Conservation (phyloP, 176 grass and related monocot genomes). For the Puya raimondii region DNA sequence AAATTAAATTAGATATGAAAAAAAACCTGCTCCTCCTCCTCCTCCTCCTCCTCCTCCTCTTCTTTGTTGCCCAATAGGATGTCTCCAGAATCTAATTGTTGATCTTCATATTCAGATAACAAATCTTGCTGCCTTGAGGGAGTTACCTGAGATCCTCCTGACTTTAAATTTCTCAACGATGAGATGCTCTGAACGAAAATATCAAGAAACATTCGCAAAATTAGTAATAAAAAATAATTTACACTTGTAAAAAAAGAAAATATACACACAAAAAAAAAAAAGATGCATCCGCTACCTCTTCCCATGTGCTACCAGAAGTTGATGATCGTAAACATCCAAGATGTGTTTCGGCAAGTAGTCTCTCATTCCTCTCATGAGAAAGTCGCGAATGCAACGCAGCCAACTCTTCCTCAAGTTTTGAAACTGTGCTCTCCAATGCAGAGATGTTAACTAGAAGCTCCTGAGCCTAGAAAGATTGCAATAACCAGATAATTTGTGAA, state of each 20-base stretch:
- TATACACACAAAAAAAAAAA: background rate
- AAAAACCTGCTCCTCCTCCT: conserved; percentile 54
- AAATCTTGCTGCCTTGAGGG: conserved; percentile 42
- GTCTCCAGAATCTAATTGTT: conserved; percentile 32
- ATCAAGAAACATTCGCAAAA: conserved; percentile 23
- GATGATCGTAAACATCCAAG: conserved; percentile 38
- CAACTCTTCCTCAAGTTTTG: conserved; percentile 78
- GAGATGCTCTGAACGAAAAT: conserved; percentile 71
- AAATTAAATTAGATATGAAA: conserved; percentile 18
- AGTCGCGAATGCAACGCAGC: conserved; percentile 69
- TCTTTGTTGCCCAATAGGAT: conserved; percentile 48
- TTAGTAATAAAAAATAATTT: conserved; percentile 16
- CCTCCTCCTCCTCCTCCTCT: conserved; percentile 53
- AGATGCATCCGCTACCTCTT: conserved; percentile 46
- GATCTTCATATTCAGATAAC: conserved; percentile 30
- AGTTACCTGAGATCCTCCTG: conserved; percentile 54
- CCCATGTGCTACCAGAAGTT: conserved; percentile 66
- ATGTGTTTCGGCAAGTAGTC: conserved; percentile 63
- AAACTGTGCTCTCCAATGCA: conserved; percentile 60
- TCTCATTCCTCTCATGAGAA: conserved; percentile 78
- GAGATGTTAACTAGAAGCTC: conserved; percentile 63
- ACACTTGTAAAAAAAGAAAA: background rate
- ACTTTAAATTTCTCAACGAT: conserved; percentile 73
- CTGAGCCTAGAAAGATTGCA: conserved; percentile 32
- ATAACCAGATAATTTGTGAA: conserved; percentile 12